Percentiles rank a stretch among this genome's conserved stretches.
phyloP scores from a whole-genome alignment of 108 stramenopile species.

The Stephanodiscus minutulus region DNA sequence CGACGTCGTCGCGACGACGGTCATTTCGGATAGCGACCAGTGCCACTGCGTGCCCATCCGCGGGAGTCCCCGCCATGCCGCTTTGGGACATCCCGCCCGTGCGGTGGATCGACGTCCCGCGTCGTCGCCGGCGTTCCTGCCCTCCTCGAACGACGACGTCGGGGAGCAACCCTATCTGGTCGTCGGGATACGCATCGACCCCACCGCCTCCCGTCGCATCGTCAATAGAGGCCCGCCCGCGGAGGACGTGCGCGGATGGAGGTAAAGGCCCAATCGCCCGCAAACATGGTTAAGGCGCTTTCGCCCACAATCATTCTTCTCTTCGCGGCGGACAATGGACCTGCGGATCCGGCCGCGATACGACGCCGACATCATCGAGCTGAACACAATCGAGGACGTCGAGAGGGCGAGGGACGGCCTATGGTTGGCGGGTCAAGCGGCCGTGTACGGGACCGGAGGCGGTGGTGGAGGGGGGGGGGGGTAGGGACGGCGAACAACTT shows the following conservation, averaged over 20 bases:
- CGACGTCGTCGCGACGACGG: slow-evolving; percentile 6
- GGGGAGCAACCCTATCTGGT: slow-evolving; percentile 25
- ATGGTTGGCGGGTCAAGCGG: no score
- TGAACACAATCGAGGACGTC: no score
- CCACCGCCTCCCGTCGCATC: slow-evolving; percentile 64
- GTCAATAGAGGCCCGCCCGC: slow-evolving; percentile 88
- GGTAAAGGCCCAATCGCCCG: no score
- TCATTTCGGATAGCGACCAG: slow-evolving; percentile 47
- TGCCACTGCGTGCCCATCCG: slow-evolving; percentile 41
- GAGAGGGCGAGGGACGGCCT: no score
- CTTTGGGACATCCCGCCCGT: slow-evolving; percentile 18
- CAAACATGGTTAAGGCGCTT: no score
- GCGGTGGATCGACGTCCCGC: slow-evolving; percentile 5
- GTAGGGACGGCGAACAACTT: no score
- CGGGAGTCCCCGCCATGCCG: background rate
- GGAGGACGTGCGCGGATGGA: slow-evolving; percentile 59
- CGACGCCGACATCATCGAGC: no score
- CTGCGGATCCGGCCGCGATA: no score
- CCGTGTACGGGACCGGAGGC: no score
- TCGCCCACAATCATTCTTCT: no score
- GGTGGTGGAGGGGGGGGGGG: no score
- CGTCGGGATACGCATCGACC: slow-evolving; percentile 68
- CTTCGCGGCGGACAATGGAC: no score
- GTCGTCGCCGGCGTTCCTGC: slow-evolving; percentile 20
- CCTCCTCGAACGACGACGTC: slow-evolving; percentile 13